Base-by-base conservation (phyloP, 768 basidiomycete species). In the Vishniacozyma victoriae region DNA sequence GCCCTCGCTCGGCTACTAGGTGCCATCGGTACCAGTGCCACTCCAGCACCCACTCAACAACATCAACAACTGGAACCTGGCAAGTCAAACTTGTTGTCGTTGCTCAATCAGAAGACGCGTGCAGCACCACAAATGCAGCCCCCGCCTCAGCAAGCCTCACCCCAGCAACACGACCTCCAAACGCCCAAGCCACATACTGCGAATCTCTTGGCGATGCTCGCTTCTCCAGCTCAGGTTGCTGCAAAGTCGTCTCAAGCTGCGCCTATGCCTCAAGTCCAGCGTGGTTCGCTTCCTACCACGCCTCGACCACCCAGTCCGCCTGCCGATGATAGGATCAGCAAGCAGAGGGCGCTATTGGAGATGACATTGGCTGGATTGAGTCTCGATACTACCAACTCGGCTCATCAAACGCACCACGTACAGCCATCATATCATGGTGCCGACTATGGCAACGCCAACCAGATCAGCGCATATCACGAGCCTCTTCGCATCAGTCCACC, bases 11-110 rank as follows among this genome's bases (percentile, higher is more conserved):
- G 40, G 24, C 41, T 68, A 9, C 44, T 68, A 3, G 68, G 86
- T 82, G 56, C 75, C 84, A 20, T 84, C 3, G 52, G 84, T 2
- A 75, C 79, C 13, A 80, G 86, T 27, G 84, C 81, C 51, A 77
- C 82, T 76, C 77, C 79, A 20, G 76, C 79, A 11, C 18, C 43
- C 12, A 45, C 35, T 9, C 9, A 9, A 9, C 29, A 33, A n/a
- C 29, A 9, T 9, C 9, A 33, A n/a, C 29, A n/a, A 9, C 9
- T 9, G 29, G 9, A 33, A 33, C 9, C 9, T 9, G 29, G 58
- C 31, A 43, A 46, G 14, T 47, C 45, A 15, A 51, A 59, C 16
- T 45, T 69, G 4, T 54, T 69, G 1, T 50, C 63, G 15, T 19
- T 69, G 26, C 57, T 69, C 29, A 65, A 63, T 31, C 25, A 43